Evolutionary conservation across 2,329 filamentous ascomycete species (phyloP).

Genomic region (Bipolaris zeicola): DNA sequence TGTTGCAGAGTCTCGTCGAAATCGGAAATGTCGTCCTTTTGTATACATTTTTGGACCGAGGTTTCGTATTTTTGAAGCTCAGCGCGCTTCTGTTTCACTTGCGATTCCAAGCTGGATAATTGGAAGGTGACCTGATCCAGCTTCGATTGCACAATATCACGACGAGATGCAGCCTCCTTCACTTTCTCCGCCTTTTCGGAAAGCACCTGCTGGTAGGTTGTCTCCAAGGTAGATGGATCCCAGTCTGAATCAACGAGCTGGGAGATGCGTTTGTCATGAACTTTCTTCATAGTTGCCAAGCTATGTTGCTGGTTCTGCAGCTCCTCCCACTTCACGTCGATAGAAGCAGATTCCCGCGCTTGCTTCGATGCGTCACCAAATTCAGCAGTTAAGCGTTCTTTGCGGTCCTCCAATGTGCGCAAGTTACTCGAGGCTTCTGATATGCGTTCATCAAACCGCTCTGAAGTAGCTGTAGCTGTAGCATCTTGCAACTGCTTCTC

Average conservation of each 20-base stretch:
- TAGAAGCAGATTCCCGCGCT: conserved; percentile 79
- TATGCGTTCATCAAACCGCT: conserved; percentile 74
- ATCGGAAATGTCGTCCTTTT: conserved; percentile 46
- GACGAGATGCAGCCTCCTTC: conserved; percentile 68
- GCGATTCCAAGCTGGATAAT: conserved; percentile 68
- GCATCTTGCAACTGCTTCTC: conserved; percentile 66
- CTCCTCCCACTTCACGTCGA: conserved; percentile 84
- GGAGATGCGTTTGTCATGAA: conserved; percentile 74
- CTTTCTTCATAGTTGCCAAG: conserved; percentile 75
- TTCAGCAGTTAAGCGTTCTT: conserved; percentile 75
- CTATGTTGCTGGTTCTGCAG: conserved; percentile 73
- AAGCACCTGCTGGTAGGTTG: conserved; percentile 69
- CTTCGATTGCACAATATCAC: conserved; percentile 73
- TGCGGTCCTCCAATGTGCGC: conserved; percentile 72
- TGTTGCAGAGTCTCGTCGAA: conserved; percentile 60
- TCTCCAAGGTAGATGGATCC: conserved; percentile 72
- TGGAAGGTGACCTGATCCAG: conserved; percentile 78
- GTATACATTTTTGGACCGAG: conserved; percentile 62
- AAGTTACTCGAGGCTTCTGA: conserved; percentile 69
- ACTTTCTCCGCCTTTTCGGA: conserved; percentile 63
- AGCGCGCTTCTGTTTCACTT: conserved; percentile 65
- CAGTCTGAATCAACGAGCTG: conserved; percentile 69
- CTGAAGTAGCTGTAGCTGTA: conserved; percentile 66
- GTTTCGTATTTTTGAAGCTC: conserved; percentile 68
- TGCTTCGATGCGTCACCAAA: conserved; percentile 81